Conservation (phyloP, 495 filamentous ascomycete genomes). For the Friedmanniomyces endolithicus region DNA sequence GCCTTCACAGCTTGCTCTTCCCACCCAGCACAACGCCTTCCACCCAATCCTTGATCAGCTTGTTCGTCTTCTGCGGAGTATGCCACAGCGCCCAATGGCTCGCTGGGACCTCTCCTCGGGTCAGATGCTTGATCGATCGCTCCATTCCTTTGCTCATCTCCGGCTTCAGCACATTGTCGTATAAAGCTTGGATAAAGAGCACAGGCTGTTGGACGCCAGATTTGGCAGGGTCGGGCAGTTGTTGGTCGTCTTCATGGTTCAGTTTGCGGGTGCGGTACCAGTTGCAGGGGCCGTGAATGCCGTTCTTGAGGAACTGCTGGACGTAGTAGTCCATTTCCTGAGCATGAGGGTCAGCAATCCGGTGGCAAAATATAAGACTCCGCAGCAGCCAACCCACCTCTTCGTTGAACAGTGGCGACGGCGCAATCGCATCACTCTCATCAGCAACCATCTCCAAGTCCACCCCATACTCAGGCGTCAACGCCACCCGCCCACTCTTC, state of each 20-base stretch:
- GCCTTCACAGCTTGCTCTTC: constrained; percentile 29
- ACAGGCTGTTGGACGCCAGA: constrained; percentile 48
- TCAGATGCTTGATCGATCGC: constrained; percentile 47
- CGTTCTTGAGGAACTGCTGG: constrained; percentile 53
- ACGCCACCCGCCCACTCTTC: constrained; percentile 40
- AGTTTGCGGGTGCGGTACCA: constrained; percentile 67
- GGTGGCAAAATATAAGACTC: too few relatives aligned
- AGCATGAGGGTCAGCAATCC: background rate
- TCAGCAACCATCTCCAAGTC: constrained; percentile 38
- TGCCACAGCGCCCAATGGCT: constrained; percentile 35
- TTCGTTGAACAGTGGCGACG: constrained; percentile 44
- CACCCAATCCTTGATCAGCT: constrained; percentile 30
- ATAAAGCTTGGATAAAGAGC: constrained; percentile 60
- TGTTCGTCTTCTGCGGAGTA: constrained; percentile 29
- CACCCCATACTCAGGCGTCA: constrained; percentile 46
- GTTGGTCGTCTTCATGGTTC: constrained; percentile 62
- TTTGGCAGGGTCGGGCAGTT: constrained; percentile 4
- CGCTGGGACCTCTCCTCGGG: constrained; percentile 28
- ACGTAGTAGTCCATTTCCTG: constrained; percentile 68
- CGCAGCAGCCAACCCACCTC: constrained; percentile 34
- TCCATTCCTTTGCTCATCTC: constrained; percentile 56
- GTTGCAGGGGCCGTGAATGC: constrained; percentile 62
- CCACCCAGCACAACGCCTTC: constrained; percentile 25
- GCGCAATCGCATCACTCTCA: constrained; percentile 29
- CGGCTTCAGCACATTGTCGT: constrained; percentile 51